These are phyloP conservation scores for Penicillium atrosanguineum DNA, from an alignment of 495 filamentous ascomycete species.

Conservation along the genomic window DNA sequence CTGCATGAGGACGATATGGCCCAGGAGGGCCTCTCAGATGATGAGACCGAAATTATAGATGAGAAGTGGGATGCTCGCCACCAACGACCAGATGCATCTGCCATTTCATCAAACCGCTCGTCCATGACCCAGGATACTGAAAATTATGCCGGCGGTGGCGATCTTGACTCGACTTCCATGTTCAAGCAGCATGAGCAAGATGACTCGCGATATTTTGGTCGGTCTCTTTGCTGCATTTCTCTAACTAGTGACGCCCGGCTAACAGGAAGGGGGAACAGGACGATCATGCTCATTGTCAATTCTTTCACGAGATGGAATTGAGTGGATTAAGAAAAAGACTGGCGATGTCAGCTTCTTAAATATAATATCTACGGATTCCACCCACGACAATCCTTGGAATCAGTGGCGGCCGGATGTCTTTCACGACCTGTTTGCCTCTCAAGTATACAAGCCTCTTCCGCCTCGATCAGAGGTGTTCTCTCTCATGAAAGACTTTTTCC, in stretches of 20 bases:
- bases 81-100: constrained; percentile 1
- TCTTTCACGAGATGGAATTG: constrained; percentile 88
- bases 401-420: constrained; percentile 94
- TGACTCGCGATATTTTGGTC: constrained; percentile 89
- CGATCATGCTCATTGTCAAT: constrained; percentile 93
- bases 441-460: constrained; percentile 75
- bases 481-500: constrained; percentile 85
- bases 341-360: constrained; percentile 84
- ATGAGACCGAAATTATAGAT: constrained; percentile 42
- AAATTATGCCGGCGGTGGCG: constrained; percentile 39
- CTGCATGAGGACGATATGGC: constrained; percentile 72
- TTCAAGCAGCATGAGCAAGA: constrained; percentile 71
- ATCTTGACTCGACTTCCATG: constrained; percentile 45
- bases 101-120: constrained; percentile 7
- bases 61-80: constrained; percentile 63
- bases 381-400: constrained; percentile 79
- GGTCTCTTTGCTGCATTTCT: not conserved
- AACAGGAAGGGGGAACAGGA: constrained; percentile 45
- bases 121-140: constrained; percentile 16
- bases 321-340: constrained; percentile 96
- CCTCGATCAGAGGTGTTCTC: constrained; percentile 75
- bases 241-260: not conserved
- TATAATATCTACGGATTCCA: constrained; percentile 70
- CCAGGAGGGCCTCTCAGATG: constrained; percentile 57
- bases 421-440: constrained; percentile 78